phyloP scores from a whole-genome alignment of 2,329 filamentous ascomycete genomes.

The Sporothrix protearum region DNA sequence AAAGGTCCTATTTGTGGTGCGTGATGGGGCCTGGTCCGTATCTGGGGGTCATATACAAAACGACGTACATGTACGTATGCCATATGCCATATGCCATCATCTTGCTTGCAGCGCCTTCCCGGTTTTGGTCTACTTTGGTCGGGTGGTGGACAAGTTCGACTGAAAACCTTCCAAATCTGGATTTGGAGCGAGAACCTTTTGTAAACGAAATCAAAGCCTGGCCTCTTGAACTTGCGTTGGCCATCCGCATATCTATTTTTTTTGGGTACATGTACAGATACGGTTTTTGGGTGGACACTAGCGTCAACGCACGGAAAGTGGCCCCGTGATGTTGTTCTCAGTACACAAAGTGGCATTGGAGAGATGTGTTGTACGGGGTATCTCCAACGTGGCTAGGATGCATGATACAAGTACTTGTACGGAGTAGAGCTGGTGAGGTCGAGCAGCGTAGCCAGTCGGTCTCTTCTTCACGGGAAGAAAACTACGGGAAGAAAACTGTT shows the following conservation, averaged over 20 bases:
- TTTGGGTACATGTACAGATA: conserved; percentile 20
- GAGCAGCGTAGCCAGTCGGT: too few species aligned
- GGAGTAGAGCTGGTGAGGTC: too few species aligned
- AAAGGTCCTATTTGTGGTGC: neutral
- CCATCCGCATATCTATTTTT: conserved; percentile 25
- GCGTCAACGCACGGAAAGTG: neutral
- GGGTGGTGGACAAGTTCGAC: neutral
- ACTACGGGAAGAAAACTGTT: neutral
- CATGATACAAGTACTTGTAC: neutral
- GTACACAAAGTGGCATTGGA: neutral
- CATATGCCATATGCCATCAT: neutral
- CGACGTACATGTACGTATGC: neutral
- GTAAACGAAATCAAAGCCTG: neutral
- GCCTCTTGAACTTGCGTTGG: neutral
- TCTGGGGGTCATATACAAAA: neutral
- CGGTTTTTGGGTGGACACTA: neutral
- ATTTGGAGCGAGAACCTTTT: neutral
- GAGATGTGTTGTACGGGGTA: neutral
- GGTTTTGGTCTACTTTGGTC: neutral
- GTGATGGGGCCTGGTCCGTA: neutral
- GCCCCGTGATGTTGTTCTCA: neutral
- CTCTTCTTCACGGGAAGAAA: too few species aligned
- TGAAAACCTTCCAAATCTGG: neutral
- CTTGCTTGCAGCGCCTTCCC: neutral
- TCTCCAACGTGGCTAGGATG: neutral